Base-by-base conservation (phyloP, 228 moss, liverwort and hornwort species). In the Sphagnum magellanicum region DNA sequence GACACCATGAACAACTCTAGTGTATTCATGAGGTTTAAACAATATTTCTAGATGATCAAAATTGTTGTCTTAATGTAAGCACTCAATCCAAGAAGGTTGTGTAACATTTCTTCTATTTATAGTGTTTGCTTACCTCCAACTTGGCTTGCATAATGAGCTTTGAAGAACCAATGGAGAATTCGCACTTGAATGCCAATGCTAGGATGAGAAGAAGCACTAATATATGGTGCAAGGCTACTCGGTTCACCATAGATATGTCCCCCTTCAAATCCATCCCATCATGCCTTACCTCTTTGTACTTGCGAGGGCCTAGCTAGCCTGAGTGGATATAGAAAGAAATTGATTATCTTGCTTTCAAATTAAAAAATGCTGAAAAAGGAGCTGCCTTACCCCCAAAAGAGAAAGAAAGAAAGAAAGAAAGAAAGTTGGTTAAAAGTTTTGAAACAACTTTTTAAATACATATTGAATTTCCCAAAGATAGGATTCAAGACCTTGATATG, bases 121-220 rank as follows among this genome's bases (percentile, higher is more conserved):
- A 32, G 32, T 32, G 32, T 32, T 32, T 52, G 12, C 47, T 67
- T 76, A 88, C 95, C 92, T 90, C 82, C 71, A 93, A 52, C 63
- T 88, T 86, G 49, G 86, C 87, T 64, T 85, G 78, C 68, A 98
- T 16, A 60, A 62, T 79, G 68, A 93, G 52, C 53, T 84, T 78
- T 68, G 84, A 70, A 50, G 83, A 80, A 71, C 91, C 90, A 65
- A 90, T 67, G 65, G 73, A 72, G 67, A 91, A 93, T 51, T 84
- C 81, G n/a, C 88, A 84, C 79, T 82, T 81, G 72, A 93, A 51
- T 53, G 74, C 78, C 68, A 98, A 77, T 65, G 74, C 70, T 52
- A 82, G 91, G 65, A 78, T 79, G 78, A 91, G 97, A 16, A 93
- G 82, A 81, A 97, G 87, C 81, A 93, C 90, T 82, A 90, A 70